Evolutionary conservation across 352 stramenopile genomes (phyloP), one percentile per base, ranked within the genome.

Genomic region (Pythium phragmitis): DNA sequence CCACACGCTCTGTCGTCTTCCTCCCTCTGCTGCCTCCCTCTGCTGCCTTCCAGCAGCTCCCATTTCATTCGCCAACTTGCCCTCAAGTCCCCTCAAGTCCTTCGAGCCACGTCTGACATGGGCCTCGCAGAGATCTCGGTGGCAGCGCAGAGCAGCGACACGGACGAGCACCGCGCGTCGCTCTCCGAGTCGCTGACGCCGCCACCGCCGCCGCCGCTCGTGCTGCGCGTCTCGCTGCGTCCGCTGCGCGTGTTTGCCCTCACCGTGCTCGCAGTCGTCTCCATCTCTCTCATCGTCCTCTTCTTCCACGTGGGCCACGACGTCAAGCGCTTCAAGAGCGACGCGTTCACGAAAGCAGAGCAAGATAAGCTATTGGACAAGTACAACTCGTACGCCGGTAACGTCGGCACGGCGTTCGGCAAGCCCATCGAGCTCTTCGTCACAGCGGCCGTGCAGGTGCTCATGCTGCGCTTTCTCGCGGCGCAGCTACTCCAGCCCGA

Each of bases 381-480:
- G 21, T 65, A 65, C 58, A 65, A 65, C 48, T 65, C 58, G 37
- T 57, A 57, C 49, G 34, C 58, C 5, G 58, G 58, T 21, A 65
- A 58, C 58, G 16, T 58, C 17, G 58, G 36, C 21, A 23, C 48
- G 8, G 23, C 45, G 23, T 65, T 65, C 17, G 30, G 48, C 26
- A 65, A 57, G 48, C 58, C 48, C 26, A 45, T 65, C n/a, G 58
- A 65, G 48, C n/a, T 58, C 19, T 58, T 65, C n/a, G 58, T 65
- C 16, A 51, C 37, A 13, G 30, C 16, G 6, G 26, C 50, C n/a
- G 50, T 57, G 19, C 58, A 59, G 13, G 50, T 65, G 47, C 34
- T 60, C 39, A 36, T 60, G 28, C 59, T 66, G 0, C 48, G 59
- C 17, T 46, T 66, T n/a, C 17, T 58, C 26, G 43, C 58, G 26